Evolutionary conservation across 805 yeast genomes (phyloP).

Genomic region (Hermanozyma aechmeae): DNA sequence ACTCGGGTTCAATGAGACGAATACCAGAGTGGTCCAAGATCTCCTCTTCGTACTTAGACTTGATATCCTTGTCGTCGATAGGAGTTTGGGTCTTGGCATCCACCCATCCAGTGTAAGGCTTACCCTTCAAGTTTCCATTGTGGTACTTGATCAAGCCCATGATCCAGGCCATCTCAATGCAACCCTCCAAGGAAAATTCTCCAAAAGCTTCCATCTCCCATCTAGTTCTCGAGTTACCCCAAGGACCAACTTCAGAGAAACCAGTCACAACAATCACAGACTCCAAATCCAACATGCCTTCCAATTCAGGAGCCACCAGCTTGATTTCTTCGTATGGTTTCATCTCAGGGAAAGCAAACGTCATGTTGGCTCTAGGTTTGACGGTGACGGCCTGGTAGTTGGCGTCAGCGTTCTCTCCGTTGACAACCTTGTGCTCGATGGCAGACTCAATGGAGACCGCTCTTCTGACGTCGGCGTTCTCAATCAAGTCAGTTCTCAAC

Average conservation of each 20-base stretch:
- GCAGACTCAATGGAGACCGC: conserved; percentile 93
- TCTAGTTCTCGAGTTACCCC: conserved; percentile 98
- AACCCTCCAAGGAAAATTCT: conserved; percentile 92
- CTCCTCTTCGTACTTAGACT: conserved; percentile 80
- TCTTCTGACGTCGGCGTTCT: conserved; percentile 85
- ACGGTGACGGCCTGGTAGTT: conserved; percentile 70
- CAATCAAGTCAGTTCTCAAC: conserved; percentile 67
- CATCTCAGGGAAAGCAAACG: conserved; percentile 85
- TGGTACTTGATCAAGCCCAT: conserved; percentile 97
- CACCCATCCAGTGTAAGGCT: conserved; percentile 94
- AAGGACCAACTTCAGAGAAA: conserved; percentile 97
- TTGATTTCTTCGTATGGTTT: conserved; percentile 70
- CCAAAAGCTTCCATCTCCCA: conserved; percentile 99
- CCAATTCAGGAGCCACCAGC: conserved; percentile 60
- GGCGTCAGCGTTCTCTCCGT: conserved; percentile 82
- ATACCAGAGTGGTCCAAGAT: conserved; percentile 94
- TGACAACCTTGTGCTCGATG: conserved; percentile 74
- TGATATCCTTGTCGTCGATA: conserved; percentile 90
- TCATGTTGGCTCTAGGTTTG: conserved; percentile 92
- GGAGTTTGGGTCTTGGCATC: conserved; percentile 90
- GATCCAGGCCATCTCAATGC: conserved; percentile 99
- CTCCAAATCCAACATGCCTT: conserved; percentile 88
- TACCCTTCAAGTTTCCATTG: conserved; percentile 82
- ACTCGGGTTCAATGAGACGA: conserved; percentile 91
- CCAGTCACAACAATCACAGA: conserved; percentile 93